Base-by-base conservation (phyloP, 805 yeast species). In the Metschnikowia sp. region DNA sequence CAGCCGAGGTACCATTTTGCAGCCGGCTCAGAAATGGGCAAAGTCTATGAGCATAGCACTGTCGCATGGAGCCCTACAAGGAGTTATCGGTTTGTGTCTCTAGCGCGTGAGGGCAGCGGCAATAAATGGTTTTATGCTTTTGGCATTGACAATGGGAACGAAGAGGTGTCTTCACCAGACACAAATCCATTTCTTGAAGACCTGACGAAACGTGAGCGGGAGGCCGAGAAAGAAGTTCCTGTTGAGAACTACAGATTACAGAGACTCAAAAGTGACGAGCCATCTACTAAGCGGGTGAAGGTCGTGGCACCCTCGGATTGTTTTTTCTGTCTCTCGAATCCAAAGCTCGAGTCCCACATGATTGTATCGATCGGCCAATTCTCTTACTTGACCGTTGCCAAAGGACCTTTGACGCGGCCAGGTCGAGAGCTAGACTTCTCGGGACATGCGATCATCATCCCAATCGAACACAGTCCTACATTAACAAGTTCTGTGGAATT, bases 241-340 rank as follows among this genome's bases (percentile, higher is more conserved):
- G 22, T 18, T 2, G 42, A 32, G 13, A 5, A 28, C 38, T 39
- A 30, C 18, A 19, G 35, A 35, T 33, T 30, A 10, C 26, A 19
- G 28, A 28, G 8, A 4, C 35, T 3, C 7, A 32, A 15, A 32
- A n/a, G 15, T 7, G 31, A 26, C 3, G 30, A 32, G 12, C n/a
- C 11, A 10, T n/a, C 32, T 29, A 34, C 11, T 12, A 39, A 26
- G 42, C 11, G 30, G 32, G 28, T 32, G 22, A 70, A 69, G 53
- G 65, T 68, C 45, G 80, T 87, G 2, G 60, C 75, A 0, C 89
- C 92, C 0, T 72, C 70, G 11, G 66, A 71, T 38, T 90, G 97
- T 60, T 90, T 87, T 65, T 88, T 90, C 59, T 90, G 97, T 61
- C 74, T 90, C 15, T 80, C 92, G 1, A 88, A 88, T 58, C 86